Evolutionary conservation across 129 eudicot species (phyloP).

Genomic region (Centella asiatica): DNA sequence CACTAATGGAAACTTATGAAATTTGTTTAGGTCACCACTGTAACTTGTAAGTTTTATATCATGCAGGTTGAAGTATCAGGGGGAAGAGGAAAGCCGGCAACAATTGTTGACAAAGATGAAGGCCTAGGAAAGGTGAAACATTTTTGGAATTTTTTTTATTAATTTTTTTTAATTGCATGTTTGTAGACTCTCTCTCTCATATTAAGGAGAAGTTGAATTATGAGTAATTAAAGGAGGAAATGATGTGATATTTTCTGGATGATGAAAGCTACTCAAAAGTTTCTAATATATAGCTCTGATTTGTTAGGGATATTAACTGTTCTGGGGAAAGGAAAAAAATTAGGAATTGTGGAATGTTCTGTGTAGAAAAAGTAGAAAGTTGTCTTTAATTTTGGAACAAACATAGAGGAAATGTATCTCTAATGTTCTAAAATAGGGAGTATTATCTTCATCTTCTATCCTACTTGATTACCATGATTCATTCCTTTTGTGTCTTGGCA

Average conservation of each 20-base stretch:
- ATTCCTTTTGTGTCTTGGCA: conserved; percentile 25
- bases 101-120: conserved; percentile 89
- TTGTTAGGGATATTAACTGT: no score
- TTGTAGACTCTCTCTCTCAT: background rate
- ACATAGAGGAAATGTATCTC: no score
- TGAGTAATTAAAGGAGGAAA: no score
- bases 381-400: no score
- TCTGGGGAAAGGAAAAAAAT: background rate
- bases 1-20: conserved; percentile 12
- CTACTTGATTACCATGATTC: no score
- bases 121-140: conserved; percentile 76
- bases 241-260: no score
- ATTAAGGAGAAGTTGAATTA: no score
- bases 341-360: no score
- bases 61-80: conserved; percentile 94
- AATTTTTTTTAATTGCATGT: background rate
- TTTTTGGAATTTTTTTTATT: background rate
- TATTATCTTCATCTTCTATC: background rate
- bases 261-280: no score
- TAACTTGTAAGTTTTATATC: conserved; percentile 10
- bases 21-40: conserved; percentile 9
- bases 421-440: no score
- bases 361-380: no score
- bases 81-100: conserved; percentile 94
- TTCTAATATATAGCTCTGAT: no score